Base-by-base conservation (phyloP, 768 basidiomycete genomes). In the Nidularia pulvinata region DNA sequence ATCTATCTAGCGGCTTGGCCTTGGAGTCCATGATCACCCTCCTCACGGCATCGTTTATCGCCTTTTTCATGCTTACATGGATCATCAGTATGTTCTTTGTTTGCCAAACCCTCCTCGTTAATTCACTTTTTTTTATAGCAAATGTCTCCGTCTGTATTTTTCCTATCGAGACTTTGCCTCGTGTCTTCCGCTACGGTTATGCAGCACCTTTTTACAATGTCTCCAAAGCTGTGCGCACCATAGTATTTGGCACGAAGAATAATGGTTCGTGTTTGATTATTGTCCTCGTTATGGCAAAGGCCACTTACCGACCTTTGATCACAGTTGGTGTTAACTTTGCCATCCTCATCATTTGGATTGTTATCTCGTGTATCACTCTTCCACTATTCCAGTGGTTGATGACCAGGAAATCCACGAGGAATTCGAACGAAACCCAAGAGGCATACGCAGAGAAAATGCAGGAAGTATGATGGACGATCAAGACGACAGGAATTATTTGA, bases 141-240 rank as follows among this genome's bases (percentile, higher is more conserved):
- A 87, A 88, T 58, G 83, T 86, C 32, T 81, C 86, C 0, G 84
- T 88, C 7, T 77, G 76, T 36, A 67, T 77, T 46, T 78, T 76
- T 60, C 88, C 89, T 0, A 76, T 88, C 42, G 78, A 82, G 49
- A 65, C 82, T 1, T 69, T 88, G 1, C 86, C 88, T 0, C 58
- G 58, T 37, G 55, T 89, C 53, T 89, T 77, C 67, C 77, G 74
- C 47, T 89, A 89, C 55, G 90, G 87, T 1, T 88, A 83, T 57
- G 87, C 81, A 0, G 75, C 74, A 57, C 89, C 89, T 1, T 89
- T 91, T 61, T 90, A 87, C 64, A 88, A 90, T 59, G 72, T 90
- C 32, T 82, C 84, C 11, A 68, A 72, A 37, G 81, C 85, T 1
- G 77, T 83, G 3, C 76, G 89, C 16, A 73, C 81, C 25, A 73